Base-by-base conservation (phyloP, 1,284 basidiomycete species). In the Phylloporus sp. region DNA sequence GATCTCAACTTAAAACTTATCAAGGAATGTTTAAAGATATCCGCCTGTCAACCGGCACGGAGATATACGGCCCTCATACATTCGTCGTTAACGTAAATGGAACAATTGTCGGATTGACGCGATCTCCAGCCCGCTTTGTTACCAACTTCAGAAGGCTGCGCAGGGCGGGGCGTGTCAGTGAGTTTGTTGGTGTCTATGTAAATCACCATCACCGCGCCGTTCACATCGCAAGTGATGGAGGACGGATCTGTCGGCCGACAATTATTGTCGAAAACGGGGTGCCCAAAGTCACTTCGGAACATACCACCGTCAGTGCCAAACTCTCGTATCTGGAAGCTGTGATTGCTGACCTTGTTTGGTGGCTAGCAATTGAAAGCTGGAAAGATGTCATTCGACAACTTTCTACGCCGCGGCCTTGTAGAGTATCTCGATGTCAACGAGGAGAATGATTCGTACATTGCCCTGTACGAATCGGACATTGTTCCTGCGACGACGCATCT, bases 371-470 rank as follows among this genome's bases (percentile, higher is more conserved):
- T 99, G 60, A 97, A 97, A 76, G 85, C 88, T 63, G 91, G 89
- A 32, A 81, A 82, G 56, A 85, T 94, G 56, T 88, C 89, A 1
- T 99, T 99, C 74, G 97, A 99, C 77, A 95, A 98, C 76, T 99
- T 99, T 79, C 83, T 99, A 24, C 86, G 87, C 55, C 89, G 90
- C 62, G 98, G 98, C n/a, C 84, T 99, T n/a, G 94, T 99, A 68
- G 98, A 99, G 77, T 99, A 99, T 76, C 88, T 99, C 53, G 98
- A 99, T 74, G 97, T 98, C 65, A 99, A 99, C 77, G 98, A 99
- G 78, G 98, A 99, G 80, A 99, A 99, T 76, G 98, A 99, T 79
- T 93, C 96, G 24, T 93, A 93, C 78, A 98, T 99, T 68, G 96
- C 98, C 1, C 84, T 99, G 28, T 98, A 98, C 79, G 98, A 99